Evolutionary conservation across 2,329 filamentous ascomycete species (phyloP).

Genomic region (Aspergillus novoparasiticus): DNA sequence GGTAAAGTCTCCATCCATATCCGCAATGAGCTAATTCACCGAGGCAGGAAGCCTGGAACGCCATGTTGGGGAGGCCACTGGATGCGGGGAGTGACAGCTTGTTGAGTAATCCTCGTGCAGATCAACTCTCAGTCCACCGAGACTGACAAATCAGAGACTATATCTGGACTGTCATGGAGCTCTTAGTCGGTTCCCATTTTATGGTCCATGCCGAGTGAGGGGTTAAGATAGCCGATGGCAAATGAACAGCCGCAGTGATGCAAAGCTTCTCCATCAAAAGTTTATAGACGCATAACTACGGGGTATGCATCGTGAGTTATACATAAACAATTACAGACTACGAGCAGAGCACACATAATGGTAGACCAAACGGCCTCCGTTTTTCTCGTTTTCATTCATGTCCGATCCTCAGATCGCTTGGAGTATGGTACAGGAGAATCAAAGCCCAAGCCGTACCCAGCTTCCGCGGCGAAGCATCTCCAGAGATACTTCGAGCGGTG

Average conservation of each 20-base stretch:
- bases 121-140: background rate
- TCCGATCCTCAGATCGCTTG: slow-evolving; percentile 7
- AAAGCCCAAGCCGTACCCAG: background rate
- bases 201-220: background rate
- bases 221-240: background rate
- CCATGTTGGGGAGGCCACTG: background rate
- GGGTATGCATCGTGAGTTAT: no score
- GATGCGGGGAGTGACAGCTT: background rate
- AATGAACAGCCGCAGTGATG: background rate
- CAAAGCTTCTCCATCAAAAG: background rate
- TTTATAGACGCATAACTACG: background rate
- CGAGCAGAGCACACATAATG: background rate
- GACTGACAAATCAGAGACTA: background rate
- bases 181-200: background rate
- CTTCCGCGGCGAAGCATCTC: background rate
- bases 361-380: slow-evolving; percentile 19
- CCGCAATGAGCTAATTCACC: background rate
- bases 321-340: background rate
- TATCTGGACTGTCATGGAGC: background rate
- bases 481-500: background rate
- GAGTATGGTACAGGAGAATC: slow-evolving; percentile 17
- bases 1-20: background rate
- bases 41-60: background rate
- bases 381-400: slow-evolving; percentile 27
- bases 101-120: background rate